These are phyloP conservation scores for Apiosordaria backusii DNA, from an alignment of 495 filamentous ascomycete species.

Conservation along the genomic window DNA sequence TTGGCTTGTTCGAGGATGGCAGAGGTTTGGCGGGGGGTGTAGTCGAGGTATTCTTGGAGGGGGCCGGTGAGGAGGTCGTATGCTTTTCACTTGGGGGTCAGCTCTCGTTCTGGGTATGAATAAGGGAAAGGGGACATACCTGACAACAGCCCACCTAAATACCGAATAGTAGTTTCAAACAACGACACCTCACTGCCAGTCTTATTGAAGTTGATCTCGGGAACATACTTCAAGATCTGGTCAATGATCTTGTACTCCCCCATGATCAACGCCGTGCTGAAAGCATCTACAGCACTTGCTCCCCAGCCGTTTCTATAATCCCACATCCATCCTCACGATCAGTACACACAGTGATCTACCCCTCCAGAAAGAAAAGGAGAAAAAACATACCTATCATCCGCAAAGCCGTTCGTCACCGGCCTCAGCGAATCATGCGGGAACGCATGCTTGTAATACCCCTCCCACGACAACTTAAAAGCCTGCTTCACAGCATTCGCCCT, in stretches of 20 bases:
- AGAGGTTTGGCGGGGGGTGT: constrained; percentile 47
- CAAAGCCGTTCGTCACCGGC: constrained; percentile 61
- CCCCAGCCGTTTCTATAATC: constrained; percentile 80
- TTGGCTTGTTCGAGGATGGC: constrained; percentile 62
- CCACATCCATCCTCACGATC: too few species aligned
- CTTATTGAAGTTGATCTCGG: constrained; percentile 62
- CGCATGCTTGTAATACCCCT: constrained; percentile 76
- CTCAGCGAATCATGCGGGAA: constrained; percentile 75
- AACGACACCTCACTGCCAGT: constrained; percentile 62
- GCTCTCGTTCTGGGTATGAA: background rate
- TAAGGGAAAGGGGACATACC: constrained; percentile 29
- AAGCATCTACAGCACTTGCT: constrained; percentile 76
- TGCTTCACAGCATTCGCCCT: constrained; percentile 66
- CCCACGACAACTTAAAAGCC: constrained; percentile 74
- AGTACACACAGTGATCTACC: too few species aligned
- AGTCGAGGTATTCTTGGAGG: constrained; percentile 46
- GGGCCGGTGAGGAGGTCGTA: constrained; percentile 79
- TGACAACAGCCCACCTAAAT: constrained; percentile 74
- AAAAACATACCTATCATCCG: constrained; percentile 63
- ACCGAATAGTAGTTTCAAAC: constrained; percentile 90
- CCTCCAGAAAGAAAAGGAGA: too few species aligned
- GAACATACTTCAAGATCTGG: constrained; percentile 65
- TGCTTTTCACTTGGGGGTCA: constrained; percentile 36
- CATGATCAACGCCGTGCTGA: constrained; percentile 81
- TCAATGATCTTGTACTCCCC: constrained; percentile 60